Evolutionary conservation across 2,329 filamentous ascomycete genomes (phyloP), one percentile per base, ranked within the genome.

Genomic region (Penicillium sp.): DNA sequence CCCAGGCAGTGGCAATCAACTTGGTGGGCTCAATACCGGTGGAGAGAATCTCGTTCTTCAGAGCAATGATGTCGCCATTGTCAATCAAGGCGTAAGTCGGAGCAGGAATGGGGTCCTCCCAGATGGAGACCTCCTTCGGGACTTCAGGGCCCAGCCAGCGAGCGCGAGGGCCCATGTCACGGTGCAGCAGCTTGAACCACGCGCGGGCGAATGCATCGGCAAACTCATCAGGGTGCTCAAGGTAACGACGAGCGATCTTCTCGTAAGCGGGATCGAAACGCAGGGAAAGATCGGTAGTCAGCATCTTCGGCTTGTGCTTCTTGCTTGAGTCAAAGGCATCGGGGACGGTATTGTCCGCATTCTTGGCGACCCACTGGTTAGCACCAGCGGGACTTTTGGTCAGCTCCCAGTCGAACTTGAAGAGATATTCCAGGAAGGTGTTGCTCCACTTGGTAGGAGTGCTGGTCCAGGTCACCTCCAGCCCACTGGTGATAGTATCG

Each of bases 121-220:
- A 92, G 66, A 85, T 68, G n/a, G 88, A 78, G 12, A 80, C 78
- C 78, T 91, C 87, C 50, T 80, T 77, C 45, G 89, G 88, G 17
- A 90, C 79, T 74, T 92, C 89, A 1, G 89, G 88, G 30, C 89
- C 89, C 44, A 91, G 67, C 79, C 88, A 91, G 69, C 87, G 87
- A 25, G 81, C 70, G 51, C 83, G 78, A 41, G 89, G 89, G 16
- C 89, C 89, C 76, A 92, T 83, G 71, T 91, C 89, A 77, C 89
- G 88, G 78, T 92, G 89, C 33, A 88, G 80, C 40, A 92, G 82
- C 84, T 92, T 91, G 83, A 90, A 92, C 89, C 89, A 92, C 14
- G 89, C 89, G 47, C 84, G 83, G 22, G 82, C 79, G 67, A 91
- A 92, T 9, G 82, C 85, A 58, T 90, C 84, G 51, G 80, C 81